These are phyloP conservation scores for Pseudogymnoascus destructans DNA, from an alignment of 2,329 filamentous ascomycete genomes.

Conservation along the genomic window DNA sequence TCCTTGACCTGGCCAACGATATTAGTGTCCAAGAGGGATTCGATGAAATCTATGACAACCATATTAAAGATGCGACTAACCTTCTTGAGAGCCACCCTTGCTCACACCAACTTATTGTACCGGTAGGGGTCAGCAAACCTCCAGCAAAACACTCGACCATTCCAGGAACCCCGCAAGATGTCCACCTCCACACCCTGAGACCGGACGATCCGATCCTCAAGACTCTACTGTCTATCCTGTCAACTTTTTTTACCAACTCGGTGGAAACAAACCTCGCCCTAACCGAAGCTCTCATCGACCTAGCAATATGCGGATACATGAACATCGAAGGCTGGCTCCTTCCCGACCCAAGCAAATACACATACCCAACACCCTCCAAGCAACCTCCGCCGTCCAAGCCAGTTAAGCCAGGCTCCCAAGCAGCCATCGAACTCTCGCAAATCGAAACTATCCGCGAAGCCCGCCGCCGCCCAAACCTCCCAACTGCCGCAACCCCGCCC, in stretches of 20 bases:
- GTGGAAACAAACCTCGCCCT: slow-evolving; percentile 83
- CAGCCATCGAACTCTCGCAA: slow-evolving; percentile 32
- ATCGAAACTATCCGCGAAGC: slow-evolving; percentile 38
- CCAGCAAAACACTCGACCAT: slow-evolving; percentile 42
- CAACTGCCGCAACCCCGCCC: slow-evolving; percentile 33
- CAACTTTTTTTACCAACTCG: slow-evolving; percentile 77
- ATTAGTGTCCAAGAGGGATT: slow-evolving; percentile 58
- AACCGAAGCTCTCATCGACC: slow-evolving; percentile 68
- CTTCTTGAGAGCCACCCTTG: slow-evolving; percentile 62
- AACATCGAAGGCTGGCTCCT: slow-evolving; percentile 84
- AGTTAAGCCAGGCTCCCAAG: slow-evolving; percentile 30
- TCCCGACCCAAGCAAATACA: slow-evolving; percentile 53
- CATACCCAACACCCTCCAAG: slow-evolving; percentile 29
- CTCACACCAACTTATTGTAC: slow-evolving; percentile 53
- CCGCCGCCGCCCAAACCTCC: slow-evolving; percentile 41
- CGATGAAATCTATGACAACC: slow-evolving; percentile 58
- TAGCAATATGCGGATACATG: slow-evolving; percentile 75
- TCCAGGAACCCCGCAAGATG: slow-evolving; percentile 48
- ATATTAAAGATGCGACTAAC: slow-evolving; percentile 57
- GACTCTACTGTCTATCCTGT: slow-evolving; percentile 56
- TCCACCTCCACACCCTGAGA: slow-evolving; percentile 46
- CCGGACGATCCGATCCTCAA: slow-evolving; percentile 50
- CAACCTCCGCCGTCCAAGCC: slow-evolving; percentile 20
- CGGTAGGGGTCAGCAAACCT: slow-evolving; percentile 45
- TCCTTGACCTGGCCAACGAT: slow-evolving; percentile 54